Evolutionary conservation across 495 filamentous ascomycete genomes (phyloP), one percentile per base, ranked within the genome.

Genomic region (Tuber microsphaerosporum): DNA sequence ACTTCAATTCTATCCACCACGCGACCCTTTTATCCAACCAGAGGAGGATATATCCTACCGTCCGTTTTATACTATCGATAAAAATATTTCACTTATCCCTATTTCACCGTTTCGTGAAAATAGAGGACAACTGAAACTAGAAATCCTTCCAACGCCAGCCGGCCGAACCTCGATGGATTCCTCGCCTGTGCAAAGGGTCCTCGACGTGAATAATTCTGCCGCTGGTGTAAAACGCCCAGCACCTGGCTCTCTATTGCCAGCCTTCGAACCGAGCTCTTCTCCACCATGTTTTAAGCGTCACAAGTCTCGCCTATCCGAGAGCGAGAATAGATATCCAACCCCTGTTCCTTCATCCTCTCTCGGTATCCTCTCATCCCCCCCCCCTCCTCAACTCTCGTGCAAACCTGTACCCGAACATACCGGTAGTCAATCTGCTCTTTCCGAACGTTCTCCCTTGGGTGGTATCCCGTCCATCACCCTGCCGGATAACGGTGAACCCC

Each of bases 301-400:
- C 20, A 85, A 87, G 73, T 92, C 93, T 86, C 89, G 91, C 83
- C 86, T 89, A 82, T 88, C 89, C 84, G 87, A 88, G 75, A 85
- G 87, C 56, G 83, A 81, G 71, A 76, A 83, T 72, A 82, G 75
- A 80, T 93, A 98, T 85, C 95, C 94, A 44, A 97, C 94, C 2
- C 94, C 94, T 0, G 89, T 96, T 34, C 93, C 93, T 70, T 97
- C 94, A 41, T 98, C 95, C 3, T 97, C 93, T 51, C 97, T 94
- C 71, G 92, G 92, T 77, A 92, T 97, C 71, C 87, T 96, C 78
- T 93, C 93, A 61, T 97, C 95, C 31, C 97, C 94, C 31, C 97
- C 94, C 75, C 93, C 95, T 39, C 90, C 91, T 79, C 87, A 74
- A 83, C 86, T 74, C 43, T 80, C 84, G 51, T 88, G 91, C 76